Conservation (phyloP, 2,329 filamentous ascomycete species). For the Alternaria metachromatica region DNA sequence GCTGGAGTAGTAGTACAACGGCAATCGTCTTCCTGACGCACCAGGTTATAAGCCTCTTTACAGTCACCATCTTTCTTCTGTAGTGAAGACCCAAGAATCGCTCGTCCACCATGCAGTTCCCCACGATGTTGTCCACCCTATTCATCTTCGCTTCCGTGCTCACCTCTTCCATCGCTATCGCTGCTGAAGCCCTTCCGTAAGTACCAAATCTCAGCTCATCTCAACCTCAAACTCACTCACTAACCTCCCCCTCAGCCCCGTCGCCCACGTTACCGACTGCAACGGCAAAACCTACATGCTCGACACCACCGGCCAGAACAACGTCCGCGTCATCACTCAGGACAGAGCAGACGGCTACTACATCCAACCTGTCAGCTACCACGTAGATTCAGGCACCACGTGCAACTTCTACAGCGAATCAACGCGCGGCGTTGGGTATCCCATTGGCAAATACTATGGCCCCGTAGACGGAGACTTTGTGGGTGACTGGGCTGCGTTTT, state of each 20-base stretch:
- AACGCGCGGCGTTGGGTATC: conserved; percentile 3
- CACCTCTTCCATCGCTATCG: background rate
- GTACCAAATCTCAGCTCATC: background rate
- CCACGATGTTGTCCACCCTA: background rate
- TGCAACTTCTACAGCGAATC: conserved; percentile 16
- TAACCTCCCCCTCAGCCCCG: background rate
- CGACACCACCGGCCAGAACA: background rate
- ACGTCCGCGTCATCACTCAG: conserved; percentile 3
- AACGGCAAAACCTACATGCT: conserved; percentile 7
- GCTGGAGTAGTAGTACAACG: background rate
- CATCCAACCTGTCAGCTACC: conserved; percentile 4
- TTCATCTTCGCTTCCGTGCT: background rate
- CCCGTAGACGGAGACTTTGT: conserved; percentile 4
- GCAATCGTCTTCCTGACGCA: background rate
- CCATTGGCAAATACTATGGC: conserved; percentile 10
- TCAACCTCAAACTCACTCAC: background rate
- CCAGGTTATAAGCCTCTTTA: background rate
- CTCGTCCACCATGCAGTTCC: background rate
- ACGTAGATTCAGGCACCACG: background rate
- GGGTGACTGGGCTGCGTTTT: conserved; percentile 12
- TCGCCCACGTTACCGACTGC: conserved; percentile 3
- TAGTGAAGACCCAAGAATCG: background rate
- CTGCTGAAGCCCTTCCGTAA: background rate
- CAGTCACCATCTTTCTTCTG: background rate
- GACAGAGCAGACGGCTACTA: conserved; percentile 4